These are phyloP conservation scores for Fusarium anthophilum DNA, from an alignment of 2,329 filamentous ascomycete genomes.

Conservation along the genomic window DNA sequence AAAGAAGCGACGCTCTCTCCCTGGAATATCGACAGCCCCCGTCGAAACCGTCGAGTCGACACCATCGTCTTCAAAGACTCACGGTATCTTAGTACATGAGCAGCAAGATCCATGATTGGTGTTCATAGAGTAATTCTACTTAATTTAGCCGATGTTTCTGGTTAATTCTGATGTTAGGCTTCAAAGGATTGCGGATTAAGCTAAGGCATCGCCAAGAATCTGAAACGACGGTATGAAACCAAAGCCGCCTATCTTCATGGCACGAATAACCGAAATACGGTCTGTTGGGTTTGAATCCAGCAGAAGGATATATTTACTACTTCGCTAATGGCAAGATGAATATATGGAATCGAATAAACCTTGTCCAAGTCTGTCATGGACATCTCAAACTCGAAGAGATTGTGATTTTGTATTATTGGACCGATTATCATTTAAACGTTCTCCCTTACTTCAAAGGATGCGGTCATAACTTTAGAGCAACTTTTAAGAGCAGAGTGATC, in stretches of 20 bases:
- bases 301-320: rapidly evolving
- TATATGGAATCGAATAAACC: too few relatives aligned
- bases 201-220: not conserved
- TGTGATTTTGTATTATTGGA: not conserved
- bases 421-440: not conserved
- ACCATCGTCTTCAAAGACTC: rapidly evolving
- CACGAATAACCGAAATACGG: rapidly evolving
- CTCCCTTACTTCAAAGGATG: rapidly evolving
- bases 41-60: not conserved
- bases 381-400: not conserved
- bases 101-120: not conserved
- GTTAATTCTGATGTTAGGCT: rapidly evolving
- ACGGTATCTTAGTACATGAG: rapidly evolving
- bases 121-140: rapidly evolving
- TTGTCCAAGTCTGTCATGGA: too few relatives aligned
- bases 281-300: rapidly evolving
- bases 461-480: rapidly evolving
- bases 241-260: rapidly evolving
- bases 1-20: rapidly evolving
- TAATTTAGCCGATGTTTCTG: rapidly evolving
- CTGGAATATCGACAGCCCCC: rapidly evolving
- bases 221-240: rapidly evolving
- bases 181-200: rapidly evolving
- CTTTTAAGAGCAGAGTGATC: not conserved
- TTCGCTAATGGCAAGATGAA: not conserved